Percentiles rank a stretch among this genome's conserved stretches.
Conservation (phyloP, 148 eudicot species). For the Rhododendron griersonianum region DNA sequence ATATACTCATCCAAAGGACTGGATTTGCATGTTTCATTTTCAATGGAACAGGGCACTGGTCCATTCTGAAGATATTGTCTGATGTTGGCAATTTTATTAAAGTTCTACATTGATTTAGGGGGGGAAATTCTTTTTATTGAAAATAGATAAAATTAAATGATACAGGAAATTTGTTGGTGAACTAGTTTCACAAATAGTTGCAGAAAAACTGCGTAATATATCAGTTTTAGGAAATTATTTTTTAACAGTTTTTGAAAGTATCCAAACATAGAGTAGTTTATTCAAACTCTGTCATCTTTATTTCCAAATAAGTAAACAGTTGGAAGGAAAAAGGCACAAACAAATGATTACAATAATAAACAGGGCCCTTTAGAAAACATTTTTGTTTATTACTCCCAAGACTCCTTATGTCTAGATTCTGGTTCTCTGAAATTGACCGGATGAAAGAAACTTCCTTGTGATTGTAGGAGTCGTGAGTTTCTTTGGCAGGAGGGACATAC, state of each 20-base stretch:
- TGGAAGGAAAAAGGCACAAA: neutral
- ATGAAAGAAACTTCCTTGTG: slow-evolving; percentile 3
- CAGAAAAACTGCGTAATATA: neutral
- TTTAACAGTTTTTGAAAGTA: neutral
- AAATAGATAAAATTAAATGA: neutral
- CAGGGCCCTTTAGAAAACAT: neutral
- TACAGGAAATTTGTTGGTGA: neutral
- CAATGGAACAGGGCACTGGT: neutral
- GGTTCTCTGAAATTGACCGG: neutral
- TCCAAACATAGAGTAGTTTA: neutral
- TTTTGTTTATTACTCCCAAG: neutral
- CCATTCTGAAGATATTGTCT: neutral
- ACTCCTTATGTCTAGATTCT: neutral
- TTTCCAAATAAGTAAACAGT: neutral
- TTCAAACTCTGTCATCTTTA: neutral
- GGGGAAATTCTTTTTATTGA: neutral
- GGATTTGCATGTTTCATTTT: neutral
- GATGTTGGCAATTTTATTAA: neutral
- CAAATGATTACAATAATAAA: neutral
- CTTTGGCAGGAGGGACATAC: slow-evolving; percentile 99
- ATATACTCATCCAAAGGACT: neutral
- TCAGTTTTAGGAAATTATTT: neutral
- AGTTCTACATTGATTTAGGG: neutral
- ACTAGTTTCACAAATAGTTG: neutral
- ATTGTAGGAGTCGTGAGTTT: slow-evolving; percentile 92